Conservation (phyloP, 2,329 filamentous ascomycete genomes). For the Botrytis paeoniae region DNA sequence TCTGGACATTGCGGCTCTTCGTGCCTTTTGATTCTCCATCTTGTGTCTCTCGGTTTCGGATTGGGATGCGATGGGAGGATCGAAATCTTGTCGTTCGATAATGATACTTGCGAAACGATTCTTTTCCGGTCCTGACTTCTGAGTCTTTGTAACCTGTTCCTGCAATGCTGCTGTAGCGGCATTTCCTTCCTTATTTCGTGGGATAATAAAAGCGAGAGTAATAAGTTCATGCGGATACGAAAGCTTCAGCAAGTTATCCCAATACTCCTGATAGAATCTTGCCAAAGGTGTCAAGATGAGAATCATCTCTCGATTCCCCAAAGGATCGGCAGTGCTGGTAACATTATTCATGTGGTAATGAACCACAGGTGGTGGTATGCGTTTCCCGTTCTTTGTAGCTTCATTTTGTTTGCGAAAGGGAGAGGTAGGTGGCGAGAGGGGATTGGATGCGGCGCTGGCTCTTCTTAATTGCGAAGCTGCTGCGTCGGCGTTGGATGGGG, state of each 20-base stretch:
- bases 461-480: slow-evolving; percentile 49
- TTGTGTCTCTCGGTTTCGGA: slow-evolving; percentile 88
- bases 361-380: slow-evolving; percentile 75
- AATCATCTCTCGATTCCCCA: slow-evolving; percentile 77
- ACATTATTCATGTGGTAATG: slow-evolving; percentile 96
- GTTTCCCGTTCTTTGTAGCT: slow-evolving; percentile 50
- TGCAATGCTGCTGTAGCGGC: slow-evolving; percentile 79
- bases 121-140: slow-evolving; percentile 70
- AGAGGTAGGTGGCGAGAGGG: slow-evolving; percentile 70
- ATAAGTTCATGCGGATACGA: slow-evolving; percentile 92
- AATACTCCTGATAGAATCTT: slow-evolving; percentile 91
- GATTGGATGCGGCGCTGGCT: slow-evolving; percentile 61
- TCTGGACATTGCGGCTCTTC: slow-evolving; percentile 86
- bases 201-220: slow-evolving; percentile 92
- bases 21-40: slow-evolving; percentile 80
- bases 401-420: slow-evolving; percentile 65
- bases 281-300: slow-evolving; percentile 91
- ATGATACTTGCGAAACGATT: slow-evolving; percentile 89
- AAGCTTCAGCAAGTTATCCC: slow-evolving; percentile 84
- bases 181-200: slow-evolving; percentile 90
- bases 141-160: slow-evolving; percentile 78
- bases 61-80: slow-evolving; percentile 75
- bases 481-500: slow-evolving; percentile 48
- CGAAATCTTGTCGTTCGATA: slow-evolving; percentile 93
- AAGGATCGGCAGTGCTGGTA: slow-evolving; percentile 73